phyloP scores from a whole-genome alignment of 108 stramenopile genomes.

The Poteriospumella lacustris region DNA sequence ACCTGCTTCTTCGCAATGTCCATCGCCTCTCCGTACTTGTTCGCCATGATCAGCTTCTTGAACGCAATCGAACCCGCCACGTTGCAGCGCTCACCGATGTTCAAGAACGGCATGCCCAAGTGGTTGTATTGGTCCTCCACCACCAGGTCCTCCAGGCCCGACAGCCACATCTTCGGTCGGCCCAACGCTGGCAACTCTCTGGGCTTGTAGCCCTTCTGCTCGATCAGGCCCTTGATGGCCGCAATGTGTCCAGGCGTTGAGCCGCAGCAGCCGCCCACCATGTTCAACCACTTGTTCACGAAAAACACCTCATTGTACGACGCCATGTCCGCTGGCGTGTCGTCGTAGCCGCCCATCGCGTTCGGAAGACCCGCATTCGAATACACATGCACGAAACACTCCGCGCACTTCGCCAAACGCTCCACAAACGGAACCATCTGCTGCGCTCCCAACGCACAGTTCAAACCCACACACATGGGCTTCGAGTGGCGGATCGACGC shows the following conservation, averaged over 20 bases:
- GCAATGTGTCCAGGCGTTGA: slow-evolving; percentile 92
- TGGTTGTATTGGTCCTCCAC: slow-evolving; percentile 84
- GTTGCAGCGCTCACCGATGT: slow-evolving; percentile 93
- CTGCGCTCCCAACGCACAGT: slow-evolving; percentile 92
- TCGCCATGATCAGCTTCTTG: slow-evolving; percentile 90
- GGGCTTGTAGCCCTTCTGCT: slow-evolving; percentile 58
- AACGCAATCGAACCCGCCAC: slow-evolving; percentile 83
- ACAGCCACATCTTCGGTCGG: slow-evolving; percentile 82
- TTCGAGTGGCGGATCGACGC: slow-evolving; percentile 88
- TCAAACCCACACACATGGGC: slow-evolving; percentile 96
- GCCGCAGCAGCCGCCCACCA: slow-evolving; percentile 97
- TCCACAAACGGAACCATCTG: slow-evolving; percentile 93
- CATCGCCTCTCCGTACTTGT: slow-evolving; percentile 86
- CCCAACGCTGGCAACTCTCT: slow-evolving; percentile 57
- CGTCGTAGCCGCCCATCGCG: slow-evolving; percentile 97
- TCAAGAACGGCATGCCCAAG: slow-evolving; percentile 81
- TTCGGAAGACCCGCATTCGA: slow-evolving; percentile 96
- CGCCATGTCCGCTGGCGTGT: slow-evolving; percentile 89
- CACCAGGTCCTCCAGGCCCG: slow-evolving; percentile 83
- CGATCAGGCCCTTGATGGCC: slow-evolving; percentile 59
- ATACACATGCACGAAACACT: slow-evolving; percentile 94
- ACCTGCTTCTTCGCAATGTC: slow-evolving; percentile 95
- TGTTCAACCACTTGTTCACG: slow-evolving; percentile 85
- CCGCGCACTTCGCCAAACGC: slow-evolving; percentile 74
- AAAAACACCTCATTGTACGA: slow-evolving; percentile 78